These are phyloP conservation scores for Fonsecaea monophora DNA, from an alignment of 2,329 filamentous ascomycete species.

Conservation along the genomic window DNA sequence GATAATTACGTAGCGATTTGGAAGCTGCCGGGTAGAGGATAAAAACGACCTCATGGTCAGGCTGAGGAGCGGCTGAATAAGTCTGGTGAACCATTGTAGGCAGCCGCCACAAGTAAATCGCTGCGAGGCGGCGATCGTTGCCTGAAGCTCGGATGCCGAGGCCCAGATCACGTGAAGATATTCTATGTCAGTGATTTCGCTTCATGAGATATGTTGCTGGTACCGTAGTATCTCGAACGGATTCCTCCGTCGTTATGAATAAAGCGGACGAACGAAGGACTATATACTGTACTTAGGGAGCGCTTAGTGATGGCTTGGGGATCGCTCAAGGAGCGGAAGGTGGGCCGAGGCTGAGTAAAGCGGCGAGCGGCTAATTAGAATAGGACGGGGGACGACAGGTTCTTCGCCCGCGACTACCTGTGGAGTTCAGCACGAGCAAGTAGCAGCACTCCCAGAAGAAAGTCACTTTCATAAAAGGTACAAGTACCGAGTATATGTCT, in stretches of 20 bases:
- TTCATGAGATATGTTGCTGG: too few species aligned
- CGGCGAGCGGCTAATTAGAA: not conserved
- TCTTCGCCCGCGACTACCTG: not conserved
- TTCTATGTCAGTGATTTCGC: too few species aligned
- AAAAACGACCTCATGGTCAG: constrained; percentile 1
- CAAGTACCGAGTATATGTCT: not conserved
- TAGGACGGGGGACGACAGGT: not conserved
- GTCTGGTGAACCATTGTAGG: not conserved
- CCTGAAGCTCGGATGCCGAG: not conserved
- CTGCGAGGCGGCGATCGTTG: not conserved
- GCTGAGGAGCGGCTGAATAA: not conserved
- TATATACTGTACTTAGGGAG: too few species aligned
- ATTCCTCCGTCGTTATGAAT: too few species aligned
- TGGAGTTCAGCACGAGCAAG: not conserved
- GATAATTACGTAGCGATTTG: not conserved
- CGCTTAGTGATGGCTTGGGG: too few species aligned
- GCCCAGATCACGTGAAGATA: not conserved
- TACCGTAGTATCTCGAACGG: too few species aligned
- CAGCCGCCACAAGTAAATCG: constrained; percentile 2
- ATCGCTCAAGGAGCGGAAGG: not conserved
- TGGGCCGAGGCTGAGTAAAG: not conserved
- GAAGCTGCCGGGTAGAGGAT: not conserved
- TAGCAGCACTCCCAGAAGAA: not conserved
- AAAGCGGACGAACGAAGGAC: too few species aligned
- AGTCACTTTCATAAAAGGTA: too few species aligned